Base-by-base conservation (phyloP, 768 basidiomycete genomes). In the Collybia sp. region DNA sequence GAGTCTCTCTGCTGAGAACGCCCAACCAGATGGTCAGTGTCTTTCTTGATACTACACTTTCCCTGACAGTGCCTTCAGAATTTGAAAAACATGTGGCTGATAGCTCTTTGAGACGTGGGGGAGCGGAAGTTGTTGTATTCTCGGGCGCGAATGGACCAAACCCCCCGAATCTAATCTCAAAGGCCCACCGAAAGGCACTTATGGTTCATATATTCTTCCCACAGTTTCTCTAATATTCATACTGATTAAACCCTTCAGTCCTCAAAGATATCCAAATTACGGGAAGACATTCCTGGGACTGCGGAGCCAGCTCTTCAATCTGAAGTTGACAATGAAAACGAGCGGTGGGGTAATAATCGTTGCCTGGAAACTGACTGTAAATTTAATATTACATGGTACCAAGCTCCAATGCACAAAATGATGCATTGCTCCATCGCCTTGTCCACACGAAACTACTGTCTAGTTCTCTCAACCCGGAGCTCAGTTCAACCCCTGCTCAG, bases 391-490 rank as follows among this genome's bases (percentile, higher is more conserved):
- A 12, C n/a, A 33, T 49, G 2, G 20, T 12, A 41, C n/a, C 12
- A 56, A 93, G 91, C 41, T 78, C 84, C 15, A 87, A 88, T 59
- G 65, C 70, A 9, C 81, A 86, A 52, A 92, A 93, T 44, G 90
- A 93, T 58, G 83, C 81, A 1, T 62, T 85, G 18, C 74, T 93
- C 12, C 88, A 91, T 60, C 82, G 79, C 43, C 69, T 93, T 5
- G 76, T 93, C 12, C 90, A 93, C 59, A 91, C 89, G 0, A 75
- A 83, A 51, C 66, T 93, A 4, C 68, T 93, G 5, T 85, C 90
- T 8, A 88, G 85, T 9, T 88, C 86, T 5, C 62, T 84, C 6
- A 73, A 82, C 56, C 65, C 76, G 2, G 80, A 83, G 3, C 68
- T 88, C 13, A 60, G 82, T 46, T 56, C 87, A 44, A 74, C 77